Evolutionary conservation across 139 green algal genomes (phyloP).

Genomic region (Chlorella vulgaris): DNA sequence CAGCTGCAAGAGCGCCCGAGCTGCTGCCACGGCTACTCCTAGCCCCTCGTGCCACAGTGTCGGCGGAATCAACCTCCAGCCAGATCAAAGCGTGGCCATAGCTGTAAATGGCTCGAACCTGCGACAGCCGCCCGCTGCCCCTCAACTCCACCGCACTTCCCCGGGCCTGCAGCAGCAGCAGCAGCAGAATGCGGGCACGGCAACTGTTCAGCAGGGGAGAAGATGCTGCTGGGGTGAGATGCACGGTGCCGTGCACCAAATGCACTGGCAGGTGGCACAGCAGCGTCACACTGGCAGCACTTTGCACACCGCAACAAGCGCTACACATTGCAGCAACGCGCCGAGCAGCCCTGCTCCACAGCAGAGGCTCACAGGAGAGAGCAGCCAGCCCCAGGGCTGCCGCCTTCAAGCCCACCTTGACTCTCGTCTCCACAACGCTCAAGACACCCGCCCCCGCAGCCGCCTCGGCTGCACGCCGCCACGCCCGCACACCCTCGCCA

Average conservation of each 20-base stretch:
- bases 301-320: too few species aligned
- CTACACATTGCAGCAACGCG: neutral
- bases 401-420: neutral
- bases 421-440: conserved; percentile 14
- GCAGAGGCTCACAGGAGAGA: neutral
- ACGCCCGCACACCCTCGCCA: neutral
- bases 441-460: conserved; percentile 5
- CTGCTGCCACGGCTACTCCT: too few species aligned
- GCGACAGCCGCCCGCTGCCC: conserved; percentile 13
- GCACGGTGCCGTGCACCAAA: too few species aligned
- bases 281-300: too few species aligned
- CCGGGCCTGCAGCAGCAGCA: neutral
- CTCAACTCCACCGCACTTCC: neutral
- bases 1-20: neutral
- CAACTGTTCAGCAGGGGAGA: neutral
- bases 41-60: too few species aligned
- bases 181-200: neutral
- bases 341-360: neutral
- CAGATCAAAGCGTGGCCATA: conserved; percentile 11
- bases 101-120: conserved; percentile 25
- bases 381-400: neutral
- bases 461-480: neutral
- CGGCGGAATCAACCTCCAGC: conserved; percentile 27
- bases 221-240: neutral
- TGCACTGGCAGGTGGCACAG: too few species aligned